Evolutionary conservation across 2,329 filamentous ascomycete species (phyloP), one percentile per base, ranked within the genome.

Genomic region (Alternaria sp.): DNA sequence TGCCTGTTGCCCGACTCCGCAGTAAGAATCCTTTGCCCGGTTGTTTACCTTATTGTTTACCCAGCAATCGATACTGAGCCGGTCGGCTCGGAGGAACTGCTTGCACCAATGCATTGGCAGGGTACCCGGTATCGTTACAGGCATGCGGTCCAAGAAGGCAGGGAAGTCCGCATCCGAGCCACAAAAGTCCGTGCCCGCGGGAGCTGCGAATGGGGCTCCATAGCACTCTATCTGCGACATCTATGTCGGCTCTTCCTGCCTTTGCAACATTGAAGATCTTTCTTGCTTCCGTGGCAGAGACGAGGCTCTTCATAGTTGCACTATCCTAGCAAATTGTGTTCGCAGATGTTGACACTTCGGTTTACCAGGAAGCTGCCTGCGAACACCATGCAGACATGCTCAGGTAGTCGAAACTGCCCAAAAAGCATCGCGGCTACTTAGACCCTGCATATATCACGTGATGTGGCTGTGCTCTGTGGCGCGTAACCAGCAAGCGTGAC

Each of bases 401-500:
- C 12, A 30, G 47, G 19, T 19, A 28, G 25, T 17, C 25, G 26
- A 30, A 19, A n/a, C 26, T 12, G 11, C 25, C 28, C 25, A 19
- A 12, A 15, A 30, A 28, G 26, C 10, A 50, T 5, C 36, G 36
- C 9, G 40, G 11, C 23, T 40, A 40, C 55, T 9, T 30, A 28
- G 62, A 50, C 53, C 62, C 62, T 64, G 62, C 54, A 58, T 64
- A 13, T 28, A 17, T 64, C 64, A 67, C 64, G 64, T 67, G 64
- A 4, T 53, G 54, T 54, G 63, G 63, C 63, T 51, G 57, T 59
- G 47, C 52, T 40, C 40, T 62, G 64, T 67, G 62, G 65, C 62
- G 62, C 62, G 32, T 54, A 58, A 46, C 53, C 25, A 59, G 59
- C 52, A 65, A 60, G 62, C 58, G 62, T 59, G 52, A 53, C 52